Percentiles rank a stretch among this genome's conserved stretches.
Conservation (phyloP, 164 flowering plant genomes). For the Umbilicus rupestris region DNA sequence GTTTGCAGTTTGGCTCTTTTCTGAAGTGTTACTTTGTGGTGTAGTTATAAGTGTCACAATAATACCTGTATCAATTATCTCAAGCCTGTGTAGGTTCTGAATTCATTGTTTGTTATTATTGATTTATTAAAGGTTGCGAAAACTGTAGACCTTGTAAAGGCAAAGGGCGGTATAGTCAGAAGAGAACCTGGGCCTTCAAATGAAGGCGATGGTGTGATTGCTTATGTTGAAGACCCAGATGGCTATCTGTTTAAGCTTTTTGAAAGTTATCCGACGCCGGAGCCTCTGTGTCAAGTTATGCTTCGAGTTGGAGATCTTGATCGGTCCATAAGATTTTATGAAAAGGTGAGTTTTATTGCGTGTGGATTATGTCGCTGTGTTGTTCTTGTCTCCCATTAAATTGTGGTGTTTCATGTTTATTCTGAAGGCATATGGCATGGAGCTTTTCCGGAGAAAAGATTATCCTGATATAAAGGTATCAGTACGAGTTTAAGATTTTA, state of each 20-base stretch:
- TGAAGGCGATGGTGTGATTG: slow-evolving; percentile 25
- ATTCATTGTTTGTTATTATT: not conserved
- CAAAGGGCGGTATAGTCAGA: slow-evolving; percentile 39
- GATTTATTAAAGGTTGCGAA: slow-evolving; percentile 21
- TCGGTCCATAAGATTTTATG: slow-evolving; percentile 27
- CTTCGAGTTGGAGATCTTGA: slow-evolving; percentile 44
- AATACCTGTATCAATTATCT: not conserved
- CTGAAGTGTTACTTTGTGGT: not conserved
- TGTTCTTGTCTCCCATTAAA: not conserved
- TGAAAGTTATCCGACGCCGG: slow-evolving; percentile 25
- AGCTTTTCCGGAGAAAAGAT: slow-evolving; percentile 30
- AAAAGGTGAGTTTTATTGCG: slow-evolving; percentile 21
- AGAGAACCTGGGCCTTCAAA: slow-evolving; percentile 34
- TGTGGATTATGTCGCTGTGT: not conserved
- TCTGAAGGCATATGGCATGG: slow-evolving; percentile 39
- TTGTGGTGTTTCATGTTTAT: not conserved
- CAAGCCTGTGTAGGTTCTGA: not conserved
- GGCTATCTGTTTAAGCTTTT: slow-evolving; percentile 37
- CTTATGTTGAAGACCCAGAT: slow-evolving; percentile 36
- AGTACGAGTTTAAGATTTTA: not conserved
- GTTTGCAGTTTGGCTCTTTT: not conserved
- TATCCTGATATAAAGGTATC: slow-evolving; percentile 29
- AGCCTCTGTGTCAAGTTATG: slow-evolving; percentile 41
- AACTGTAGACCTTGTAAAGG: slow-evolving; percentile 28
- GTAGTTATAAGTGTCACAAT: not conserved